Evolutionary conservation across 768 basidiomycete species (phyloP).

Genomic region (Auricularia cornea): DNA sequence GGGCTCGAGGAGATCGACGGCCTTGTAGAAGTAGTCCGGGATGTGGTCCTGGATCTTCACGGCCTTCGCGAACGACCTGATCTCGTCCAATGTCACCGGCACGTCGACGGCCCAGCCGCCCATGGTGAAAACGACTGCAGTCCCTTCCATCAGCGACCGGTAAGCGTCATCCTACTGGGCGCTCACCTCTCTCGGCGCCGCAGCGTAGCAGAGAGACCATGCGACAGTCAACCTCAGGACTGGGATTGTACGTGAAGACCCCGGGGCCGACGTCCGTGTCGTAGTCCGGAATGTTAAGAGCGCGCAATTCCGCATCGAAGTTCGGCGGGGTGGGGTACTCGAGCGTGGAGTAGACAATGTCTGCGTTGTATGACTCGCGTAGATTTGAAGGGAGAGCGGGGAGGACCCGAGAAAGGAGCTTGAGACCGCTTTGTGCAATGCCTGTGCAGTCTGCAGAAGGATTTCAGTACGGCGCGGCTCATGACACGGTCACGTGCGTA

Average conservation of each 20-base stretch:
- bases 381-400: constrained; percentile 6
- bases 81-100: constrained; percentile 21
- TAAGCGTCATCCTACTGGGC: constrained; percentile 5
- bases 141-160: too few species aligned
- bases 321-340: constrained; percentile 12
- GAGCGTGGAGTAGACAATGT: constrained; percentile 15
- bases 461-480: not conserved
- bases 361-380: constrained; percentile 17
- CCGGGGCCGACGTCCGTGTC: not conserved
- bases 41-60: constrained; percentile 10
- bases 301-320: constrained; percentile 8
- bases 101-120: constrained; percentile 22
- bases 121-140: constrained; percentile 10
- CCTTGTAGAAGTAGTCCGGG: constrained; percentile 2
- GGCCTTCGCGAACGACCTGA: not conserved
- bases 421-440: constrained; percentile 16
- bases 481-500: not conserved
- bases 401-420: constrained; percentile 17
- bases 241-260: constrained; percentile 9
- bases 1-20: not conserved
- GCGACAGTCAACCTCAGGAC: constrained; percentile 8
- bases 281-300: not conserved
- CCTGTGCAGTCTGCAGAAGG: constrained; percentile 23
- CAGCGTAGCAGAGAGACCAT: constrained; percentile 9
- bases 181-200: constrained; percentile 9